A percentile compares a stretch with the other conserved stretches of the same genome.
Evolutionary conservation across 2,329 filamentous ascomycete species (phyloP).

Genomic region (Emmonsiellopsis sp.): DNA sequence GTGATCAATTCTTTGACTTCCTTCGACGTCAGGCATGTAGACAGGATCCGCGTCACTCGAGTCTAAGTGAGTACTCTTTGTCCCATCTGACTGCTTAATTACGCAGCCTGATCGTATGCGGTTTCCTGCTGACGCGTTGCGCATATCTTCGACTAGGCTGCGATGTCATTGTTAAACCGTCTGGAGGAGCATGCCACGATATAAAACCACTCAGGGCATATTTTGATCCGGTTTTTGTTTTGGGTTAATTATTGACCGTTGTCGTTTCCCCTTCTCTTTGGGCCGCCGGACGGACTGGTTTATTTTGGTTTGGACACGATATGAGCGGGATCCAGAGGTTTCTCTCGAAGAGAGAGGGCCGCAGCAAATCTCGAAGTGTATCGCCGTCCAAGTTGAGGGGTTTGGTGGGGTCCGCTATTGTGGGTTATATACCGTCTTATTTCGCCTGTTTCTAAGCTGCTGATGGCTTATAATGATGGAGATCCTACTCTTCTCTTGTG

Average conservation of each 20-base stretch:
- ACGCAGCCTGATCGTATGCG: background rate
- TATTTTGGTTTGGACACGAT: background rate
- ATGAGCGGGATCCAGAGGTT: slow-evolving; percentile 36
- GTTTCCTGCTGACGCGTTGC: background rate
- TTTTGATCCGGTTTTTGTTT: background rate
- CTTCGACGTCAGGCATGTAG: background rate
- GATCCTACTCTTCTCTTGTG: background rate
- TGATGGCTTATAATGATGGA: background rate
- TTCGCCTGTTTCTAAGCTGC: background rate
- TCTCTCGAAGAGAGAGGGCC: slow-evolving; percentile 30
- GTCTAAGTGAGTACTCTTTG: background rate
- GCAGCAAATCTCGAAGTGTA: slow-evolving; percentile 12
- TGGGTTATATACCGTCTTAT: background rate
- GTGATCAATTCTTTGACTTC: background rate
- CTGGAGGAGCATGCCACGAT: no score
- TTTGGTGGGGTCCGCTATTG: background rate
- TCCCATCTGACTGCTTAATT: background rate
- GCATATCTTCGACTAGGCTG: background rate
- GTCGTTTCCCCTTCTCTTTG: no score
- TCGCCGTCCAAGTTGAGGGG: background rate
- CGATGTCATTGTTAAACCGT: background rate
- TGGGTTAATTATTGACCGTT: no score
- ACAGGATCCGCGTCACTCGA: background rate
- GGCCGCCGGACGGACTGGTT: no score
- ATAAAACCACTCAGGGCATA: background rate